Base-by-base conservation (phyloP, 1,284 basidiomycete species). In the Thelephora terrestris region DNA sequence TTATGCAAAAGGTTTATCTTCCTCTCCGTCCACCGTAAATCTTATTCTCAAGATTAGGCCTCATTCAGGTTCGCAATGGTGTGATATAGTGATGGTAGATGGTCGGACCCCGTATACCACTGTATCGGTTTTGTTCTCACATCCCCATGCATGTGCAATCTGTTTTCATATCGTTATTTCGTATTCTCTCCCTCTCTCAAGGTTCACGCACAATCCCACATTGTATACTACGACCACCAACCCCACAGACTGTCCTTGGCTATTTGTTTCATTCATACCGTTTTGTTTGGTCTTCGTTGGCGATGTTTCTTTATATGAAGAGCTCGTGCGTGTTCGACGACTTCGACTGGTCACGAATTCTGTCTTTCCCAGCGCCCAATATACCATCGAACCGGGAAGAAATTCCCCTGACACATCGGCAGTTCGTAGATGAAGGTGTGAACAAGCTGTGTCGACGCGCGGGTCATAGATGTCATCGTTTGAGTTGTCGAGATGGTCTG, bases 1-100 rank as follows among this genome's bases (percentile, higher is more conserved):
- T 95, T 62, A 88, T 95, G 84, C 85, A 85, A 61, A 89, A 84
- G 73, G 83, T 81, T 47, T 16, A 68, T 43, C 4, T 20, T 16
- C 42, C 44, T 36, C 32, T 12, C 29, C 14, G 9, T 32, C 29
- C 29, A 32, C 29, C 7, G 7, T 10, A 10, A 7, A 14, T n/a
- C 10, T 47, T 47, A 50, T 29, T 43, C 51, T 45, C 55, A 10
- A 17, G 32, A 58, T 56, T 59, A 56, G 49, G 47, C 55, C 37
- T 4, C 46, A 39, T 50, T 5, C 53, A 81, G 80, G 80, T 83
- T 57, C 78, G 79, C 52, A 81, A 84, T 59, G 81, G 80, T 55
- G 73, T 80, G 56, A 81, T 83, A 57, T 83, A 71, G 66, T 51
- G 14, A 32, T 14, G 29, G 29, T 55, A 27, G 29, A 7, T 10